Evolutionary conservation across 2,329 filamentous ascomycete genomes (phyloP).

Genomic region (Exophiala dermatitidis): DNA sequence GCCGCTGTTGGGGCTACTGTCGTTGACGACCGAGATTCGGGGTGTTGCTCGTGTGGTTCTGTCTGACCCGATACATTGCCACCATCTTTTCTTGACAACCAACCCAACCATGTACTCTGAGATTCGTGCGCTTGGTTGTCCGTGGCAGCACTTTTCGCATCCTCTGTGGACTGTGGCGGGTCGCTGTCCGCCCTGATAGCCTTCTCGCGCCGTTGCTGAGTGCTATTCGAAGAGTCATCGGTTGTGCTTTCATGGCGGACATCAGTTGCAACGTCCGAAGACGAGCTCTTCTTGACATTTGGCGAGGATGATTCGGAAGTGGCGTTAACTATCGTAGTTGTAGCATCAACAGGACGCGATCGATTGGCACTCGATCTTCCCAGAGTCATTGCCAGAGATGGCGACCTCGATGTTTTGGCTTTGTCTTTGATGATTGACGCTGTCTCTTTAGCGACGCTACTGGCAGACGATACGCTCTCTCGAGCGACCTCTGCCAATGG

Average conservation of each 20-base stretch:
- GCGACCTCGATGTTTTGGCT: conserved; percentile 30
- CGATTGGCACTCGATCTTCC: conserved; percentile 34
- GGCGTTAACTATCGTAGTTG: conserved; percentile 42
- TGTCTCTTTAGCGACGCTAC: conserved; percentile 33
- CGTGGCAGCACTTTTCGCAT: neutral
- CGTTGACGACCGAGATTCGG: conserved; percentile 4
- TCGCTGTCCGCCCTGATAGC: neutral
- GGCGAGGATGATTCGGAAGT: conserved; percentile 27
- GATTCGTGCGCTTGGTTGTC: conserved; percentile 7
- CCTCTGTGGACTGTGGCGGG: neutral
- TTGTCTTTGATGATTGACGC: conserved; percentile 29
- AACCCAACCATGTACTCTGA: conserved; percentile 33
- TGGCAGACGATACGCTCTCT: conserved; percentile 43
- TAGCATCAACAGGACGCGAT: conserved; percentile 40
- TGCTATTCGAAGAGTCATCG: neutral
- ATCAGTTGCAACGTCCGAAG: conserved; percentile 17
- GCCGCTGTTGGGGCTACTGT: neutral
- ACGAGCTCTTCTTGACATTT: conserved; percentile 24
- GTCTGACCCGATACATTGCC: no score
- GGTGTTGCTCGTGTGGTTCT: neutral
- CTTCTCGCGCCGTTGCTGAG: conserved; percentile 9
- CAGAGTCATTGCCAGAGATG: conserved; percentile 39
- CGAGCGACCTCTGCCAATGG: conserved; percentile 45
- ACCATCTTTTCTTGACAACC: conserved; percentile 32
- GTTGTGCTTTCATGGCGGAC: neutral